These are phyloP conservation scores for Myxozyma nipponensis DNA, from an alignment of 805 yeast genomes.

Conservation along the genomic window DNA sequence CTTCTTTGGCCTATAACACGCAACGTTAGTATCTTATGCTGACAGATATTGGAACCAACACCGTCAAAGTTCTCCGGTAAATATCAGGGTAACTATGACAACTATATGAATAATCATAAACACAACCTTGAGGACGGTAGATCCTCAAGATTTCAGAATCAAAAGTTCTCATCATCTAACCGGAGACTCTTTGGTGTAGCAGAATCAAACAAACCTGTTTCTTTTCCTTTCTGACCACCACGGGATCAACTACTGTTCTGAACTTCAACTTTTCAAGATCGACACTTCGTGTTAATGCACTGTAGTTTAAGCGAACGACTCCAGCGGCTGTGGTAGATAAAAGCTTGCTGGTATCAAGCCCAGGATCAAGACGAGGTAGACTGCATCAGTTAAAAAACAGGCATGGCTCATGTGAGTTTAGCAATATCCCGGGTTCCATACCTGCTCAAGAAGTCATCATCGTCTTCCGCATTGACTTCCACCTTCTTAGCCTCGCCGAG, in stretches of 20 bases:
- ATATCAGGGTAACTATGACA: slow-evolving; percentile 34
- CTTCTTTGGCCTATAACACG: slow-evolving; percentile 28
- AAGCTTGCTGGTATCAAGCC: slow-evolving; percentile 1
- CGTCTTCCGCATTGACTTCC: neutral
- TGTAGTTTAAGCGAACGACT: slow-evolving; percentile 12
- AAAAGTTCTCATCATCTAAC: slow-evolving; percentile 24
- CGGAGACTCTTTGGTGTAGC: neutral
- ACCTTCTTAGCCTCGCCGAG: neutral
- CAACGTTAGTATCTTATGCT: neutral
- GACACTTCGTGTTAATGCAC: neutral
- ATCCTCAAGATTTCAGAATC: slow-evolving; percentile 9
- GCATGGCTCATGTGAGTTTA: no score
- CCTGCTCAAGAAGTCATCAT: neutral
- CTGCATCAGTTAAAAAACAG: neutral
- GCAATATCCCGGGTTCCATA: neutral
- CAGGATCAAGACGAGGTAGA: slow-evolving; percentile 6
- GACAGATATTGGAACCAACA: neutral
- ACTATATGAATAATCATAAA: slow-evolving; percentile 14
- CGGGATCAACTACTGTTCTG: slow-evolving; percentile 35
- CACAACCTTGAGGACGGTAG: slow-evolving; percentile 17
- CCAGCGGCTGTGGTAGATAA: slow-evolving; percentile 4
- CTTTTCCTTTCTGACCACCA: slow-evolving; percentile 32
- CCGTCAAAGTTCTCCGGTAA: neutral
- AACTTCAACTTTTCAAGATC: slow-evolving; percentile 13
- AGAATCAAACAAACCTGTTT: slow-evolving; percentile 25